Base-by-base conservation (phyloP, 352 stramenopile species). In the Phytophthora nicotianae region DNA sequence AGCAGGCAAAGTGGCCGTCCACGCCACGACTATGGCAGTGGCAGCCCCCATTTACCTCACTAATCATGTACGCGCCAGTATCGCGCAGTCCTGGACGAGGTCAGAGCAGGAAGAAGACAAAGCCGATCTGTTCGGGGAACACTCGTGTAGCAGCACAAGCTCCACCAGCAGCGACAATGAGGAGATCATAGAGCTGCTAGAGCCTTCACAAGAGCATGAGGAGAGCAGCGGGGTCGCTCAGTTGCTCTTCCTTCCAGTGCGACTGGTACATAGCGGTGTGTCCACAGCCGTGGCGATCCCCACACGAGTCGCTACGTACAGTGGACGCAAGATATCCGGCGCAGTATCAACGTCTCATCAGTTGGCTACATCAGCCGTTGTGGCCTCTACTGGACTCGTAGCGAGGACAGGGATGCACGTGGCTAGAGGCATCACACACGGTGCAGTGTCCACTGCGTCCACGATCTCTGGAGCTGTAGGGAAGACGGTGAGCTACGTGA, bases 181-280 rank as follows among this genome's bases (percentile, higher is more conserved):
- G 41, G 23, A 54, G 10, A 21, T 14, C 5, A 40, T 58, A 33
- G 62, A 77, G 29, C 49, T 23, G 5, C 38, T 58, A 24, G 67
- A 79, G 29, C 42, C 32, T 11, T 9, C 26, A 29, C 49, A 70
- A 10, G 17, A 51, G 1, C 19, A 60, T 2, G 16, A 60, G 14
- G 48, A 66, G 50, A 54, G 40, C 24, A 68, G 83, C 0, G 68
- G 70, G 0, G 70, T 90, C 4, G 77, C 74, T 7, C 74, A 89
- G 41, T 64, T 91, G 55, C 67, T 92, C 19, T 86, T 80, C 47
- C 47, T 90, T 1, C 83, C 83, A 0, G 75, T 88, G n/a, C 68
- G 83, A 4, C 41, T 90, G 6, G 75, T 89, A 2, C 78, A 84
- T 8, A 83, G 70, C 7, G 67, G 79, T 19, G 75, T 92, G 3